Evolutionary conservation across 108 stramenopile species (phyloP), one percentile per base, ranked within the genome.

Genomic region (Cylindrotheca fusiformis): DNA sequence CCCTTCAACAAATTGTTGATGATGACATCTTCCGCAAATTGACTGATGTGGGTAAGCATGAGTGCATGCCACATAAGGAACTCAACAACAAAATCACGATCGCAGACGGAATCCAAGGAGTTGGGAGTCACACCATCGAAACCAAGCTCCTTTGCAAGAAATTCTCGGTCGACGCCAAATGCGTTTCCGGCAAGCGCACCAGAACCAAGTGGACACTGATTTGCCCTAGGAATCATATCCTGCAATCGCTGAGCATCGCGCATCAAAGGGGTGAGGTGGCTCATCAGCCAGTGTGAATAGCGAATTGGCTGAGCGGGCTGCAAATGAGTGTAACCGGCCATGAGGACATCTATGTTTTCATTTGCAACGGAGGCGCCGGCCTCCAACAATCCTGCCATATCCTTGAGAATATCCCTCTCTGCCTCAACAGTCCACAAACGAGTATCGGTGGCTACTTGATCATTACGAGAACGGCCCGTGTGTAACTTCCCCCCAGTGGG

Each of bases 291-390:
- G 72, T 99, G 99, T 24, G 88, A 85, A 52, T 91, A 98, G 2
- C 99, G 85, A 57, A 93, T 91, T 28, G 97, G 97, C 77, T 98
- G 97, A 4, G 97, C 99, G 0, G 97, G 97, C 81, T 99, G 99
- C 29, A 99, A 85, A 73, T 98, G 99, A 18, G 99, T 99, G 87
- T 97, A 99, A 55, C 99, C 99, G 4, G 99, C 95, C 95, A 97
- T 96, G 67, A 99, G 89, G 22, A 96, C 64, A 63, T 96, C 96
- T 26, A 97, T 84, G 54, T 96, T 75, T 55, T 93, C 70, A 55
- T 80, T 70, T 24, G 97, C 93, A 45, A 90, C 77, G 41, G 81
- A 73, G 21, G 85, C 72, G 25, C 83, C 80, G 18, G 79, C 96
- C 24, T 65, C 64, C 30, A 99, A 58, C 54, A 97, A 73, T 8